Base-by-base conservation (phyloP, 345 rosid genomes). In the Lumnitzera littorea region DNA sequence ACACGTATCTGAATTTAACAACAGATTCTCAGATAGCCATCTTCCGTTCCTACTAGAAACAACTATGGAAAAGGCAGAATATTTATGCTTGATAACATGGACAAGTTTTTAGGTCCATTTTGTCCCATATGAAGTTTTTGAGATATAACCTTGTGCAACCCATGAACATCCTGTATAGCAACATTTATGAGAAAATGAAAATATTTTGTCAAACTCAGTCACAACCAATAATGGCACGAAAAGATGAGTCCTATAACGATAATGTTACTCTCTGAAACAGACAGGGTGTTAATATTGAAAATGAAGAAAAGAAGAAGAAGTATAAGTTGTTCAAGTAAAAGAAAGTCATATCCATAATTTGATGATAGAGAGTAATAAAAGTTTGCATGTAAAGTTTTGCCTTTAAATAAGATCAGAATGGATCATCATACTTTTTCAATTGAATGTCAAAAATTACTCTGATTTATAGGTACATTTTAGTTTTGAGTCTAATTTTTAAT, bases 11-110 rank as follows among this genome's bases (percentile, higher is more conserved):
- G 17, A 51, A 56, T 47, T 62, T 76, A 91, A 73, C 91, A 81
- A 57, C 96, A 91, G 48, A 85, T 82, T 75, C 91, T 75, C 48
- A 91, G 60, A 75, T 82, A 74, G 50, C 98, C 95, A 66, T 91
- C 96, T 63, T 89, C 95, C n/a, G 87, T 83, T 73, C 98, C 96
- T 50, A 88, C 92, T 50, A 84, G 70, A 81, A 91, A 88, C 78
- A 88, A 66, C 53, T 89, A 69, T 0, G 96, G 88, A 65, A 78
- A 82, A 24, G 96, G 87, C 16, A 86, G 72, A 65, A 91, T 88
- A 67, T 81, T 73, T 63, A 91, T 86, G 60, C 90, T 83, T 3
- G 98, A 83, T 56, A 91, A 66, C 31, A 77, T 81, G 1, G 98
- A 88, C 78, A 76, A 11, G 52, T 82, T 80, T 59, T 80, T 80